A percentile compares a stretch with the other conserved stretches of the same genome.
phyloP scores from a whole-genome alignment of 2,329 filamentous ascomycete species.

The Calonectria hongkongensis region DNA sequence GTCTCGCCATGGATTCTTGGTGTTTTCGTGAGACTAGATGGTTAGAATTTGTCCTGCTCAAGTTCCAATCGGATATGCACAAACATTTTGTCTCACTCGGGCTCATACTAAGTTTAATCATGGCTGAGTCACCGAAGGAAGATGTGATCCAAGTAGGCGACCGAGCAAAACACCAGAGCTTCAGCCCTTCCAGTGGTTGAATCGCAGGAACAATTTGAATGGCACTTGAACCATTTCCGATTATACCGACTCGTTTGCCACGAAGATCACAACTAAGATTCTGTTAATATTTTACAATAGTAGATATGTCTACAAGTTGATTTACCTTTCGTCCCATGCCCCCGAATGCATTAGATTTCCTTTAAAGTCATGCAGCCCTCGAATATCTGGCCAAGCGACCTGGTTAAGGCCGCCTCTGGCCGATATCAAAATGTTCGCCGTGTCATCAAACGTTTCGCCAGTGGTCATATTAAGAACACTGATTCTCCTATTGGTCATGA shows the following conservation, averaged over 20 bases:
- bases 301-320: no score
- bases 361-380: slow-evolving; percentile 1
- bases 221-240: slow-evolving; percentile 35
- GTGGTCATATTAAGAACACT: slow-evolving; percentile 20
- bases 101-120: slow-evolving; percentile 5
- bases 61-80: background rate
- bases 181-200: slow-evolving; percentile 9
- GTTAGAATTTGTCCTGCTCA: background rate
- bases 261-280: slow-evolving; percentile 16
- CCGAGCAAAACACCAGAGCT: slow-evolving; percentile 20
- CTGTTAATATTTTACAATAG: no score
- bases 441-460: slow-evolving; percentile 8
- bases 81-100: slow-evolving; percentile 37
- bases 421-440: slow-evolving; percentile 28
- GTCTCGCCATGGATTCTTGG: slow-evolving; percentile 39
- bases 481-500: slow-evolving; percentile 22
- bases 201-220: slow-evolving; percentile 36
- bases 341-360: slow-evolving; percentile 38
- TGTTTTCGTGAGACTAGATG: slow-evolving; percentile 32
- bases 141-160: slow-evolving; percentile 30
- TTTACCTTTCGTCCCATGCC: slow-evolving; percentile 31
- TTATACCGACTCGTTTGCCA: slow-evolving; percentile 21
- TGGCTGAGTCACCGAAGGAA: background rate
- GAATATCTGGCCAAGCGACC: slow-evolving; percentile 30
- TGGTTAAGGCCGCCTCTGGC: slow-evolving; percentile 29